Evolutionary conservation across 345 rosid species (phyloP).

Genomic region (Turnera subulata): DNA sequence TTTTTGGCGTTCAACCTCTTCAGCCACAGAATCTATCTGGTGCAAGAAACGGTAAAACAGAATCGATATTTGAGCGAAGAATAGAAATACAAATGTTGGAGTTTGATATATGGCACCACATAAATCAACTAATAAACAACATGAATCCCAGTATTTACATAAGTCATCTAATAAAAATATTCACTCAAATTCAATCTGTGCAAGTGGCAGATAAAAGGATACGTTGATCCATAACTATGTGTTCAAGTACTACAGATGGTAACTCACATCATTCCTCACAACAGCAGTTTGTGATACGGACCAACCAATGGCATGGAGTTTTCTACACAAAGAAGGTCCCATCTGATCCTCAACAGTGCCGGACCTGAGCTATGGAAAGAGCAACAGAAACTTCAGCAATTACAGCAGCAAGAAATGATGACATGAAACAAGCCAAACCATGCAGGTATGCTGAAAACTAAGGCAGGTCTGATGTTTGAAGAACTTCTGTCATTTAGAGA

Average conservation of each 20-base stretch:
- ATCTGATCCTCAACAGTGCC: constrained; percentile 91
- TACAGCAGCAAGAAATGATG: not conserved
- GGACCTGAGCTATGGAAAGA: constrained; percentile 95
- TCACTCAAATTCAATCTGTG: not conserved
- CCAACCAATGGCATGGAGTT: constrained; percentile 82
- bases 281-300: constrained; percentile 52
- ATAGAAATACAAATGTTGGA: not conserved
- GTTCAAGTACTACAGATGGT: constrained; percentile 9
- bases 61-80: constrained; percentile 11
- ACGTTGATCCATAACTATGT: not conserved
- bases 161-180: constrained; percentile 1
- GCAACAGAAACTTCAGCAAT: constrained; percentile 30
- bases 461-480: not conserved
- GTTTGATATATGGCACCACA: constrained; percentile 4
- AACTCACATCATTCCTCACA: constrained; percentile 84
- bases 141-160: not conserved
- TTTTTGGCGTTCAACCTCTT: constrained; percentile 79
- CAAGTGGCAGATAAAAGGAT: not conserved
- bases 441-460: not conserved
- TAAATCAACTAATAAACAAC: constrained; percentile 2
- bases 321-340: constrained; percentile 67
- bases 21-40: constrained; percentile 95
- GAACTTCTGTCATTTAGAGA: not conserved
- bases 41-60: constrained; percentile 26
- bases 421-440: not conserved